phyloP scores from a whole-genome alignment of 177 flowering plant species.

The Vitis hybrid region DNA sequence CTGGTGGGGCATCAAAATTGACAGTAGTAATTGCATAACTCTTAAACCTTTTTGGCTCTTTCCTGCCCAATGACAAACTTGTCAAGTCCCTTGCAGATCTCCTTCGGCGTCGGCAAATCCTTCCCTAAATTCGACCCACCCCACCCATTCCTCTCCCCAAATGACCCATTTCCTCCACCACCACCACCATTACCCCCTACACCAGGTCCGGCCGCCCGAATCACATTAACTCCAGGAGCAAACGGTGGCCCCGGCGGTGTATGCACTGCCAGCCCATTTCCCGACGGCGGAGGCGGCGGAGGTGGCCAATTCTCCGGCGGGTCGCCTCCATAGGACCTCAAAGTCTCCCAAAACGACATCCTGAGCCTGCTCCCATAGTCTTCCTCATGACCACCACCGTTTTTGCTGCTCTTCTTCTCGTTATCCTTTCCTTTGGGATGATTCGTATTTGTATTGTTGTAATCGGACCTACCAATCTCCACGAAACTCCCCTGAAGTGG shows the following conservation, averaged over 20 bases:
- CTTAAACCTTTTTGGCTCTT: constrained; percentile 71
- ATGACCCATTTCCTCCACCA: constrained; percentile 20
- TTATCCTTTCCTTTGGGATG: constrained; percentile 18
- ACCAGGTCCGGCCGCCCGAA: constrained; percentile 41
- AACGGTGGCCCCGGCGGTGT: constrained; percentile 82
- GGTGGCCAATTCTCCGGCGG: constrained; percentile 71
- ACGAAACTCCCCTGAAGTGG: constrained; percentile 87
- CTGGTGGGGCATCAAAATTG: no score
- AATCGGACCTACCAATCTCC: constrained; percentile 61
- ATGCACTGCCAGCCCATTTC: constrained; percentile 81
- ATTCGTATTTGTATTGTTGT: not conserved
- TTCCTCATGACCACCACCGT: constrained; percentile 14
- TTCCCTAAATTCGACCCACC: constrained; percentile 79
- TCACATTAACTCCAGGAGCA: constrained; percentile 64
- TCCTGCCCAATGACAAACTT: constrained; percentile 85
- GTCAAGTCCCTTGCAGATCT: constrained; percentile 78
- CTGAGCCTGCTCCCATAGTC: constrained; percentile 38
- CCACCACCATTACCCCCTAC: constrained; percentile 28
- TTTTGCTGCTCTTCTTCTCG: constrained; percentile 18
- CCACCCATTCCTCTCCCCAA: constrained; percentile 50
- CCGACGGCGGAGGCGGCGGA: constrained; percentile 21
- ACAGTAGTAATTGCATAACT: no score
- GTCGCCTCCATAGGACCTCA: constrained; percentile 58
- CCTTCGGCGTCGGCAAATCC: constrained; percentile 84
- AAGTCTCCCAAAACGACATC: constrained; percentile 71